Evolutionary conservation across 2,329 filamentous ascomycete genomes (phyloP).

Genomic region (Neoscytalidium dimidiatum): DNA sequence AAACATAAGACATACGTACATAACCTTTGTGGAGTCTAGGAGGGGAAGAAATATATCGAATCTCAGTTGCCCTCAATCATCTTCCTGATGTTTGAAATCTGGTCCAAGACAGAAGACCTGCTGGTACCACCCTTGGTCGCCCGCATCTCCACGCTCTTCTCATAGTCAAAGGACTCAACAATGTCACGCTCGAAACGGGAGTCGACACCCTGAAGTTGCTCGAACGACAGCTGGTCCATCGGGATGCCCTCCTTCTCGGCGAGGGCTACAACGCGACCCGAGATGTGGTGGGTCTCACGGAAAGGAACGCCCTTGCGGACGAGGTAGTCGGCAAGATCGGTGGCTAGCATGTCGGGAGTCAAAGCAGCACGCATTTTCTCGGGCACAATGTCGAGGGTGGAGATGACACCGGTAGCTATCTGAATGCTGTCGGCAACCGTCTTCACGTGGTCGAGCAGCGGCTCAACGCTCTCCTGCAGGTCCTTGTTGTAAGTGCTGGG

Average conservation of each 20-base stretch:
- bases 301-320: constrained; percentile 72
- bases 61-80: constrained; percentile 22
- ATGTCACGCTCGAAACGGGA: constrained; percentile 71
- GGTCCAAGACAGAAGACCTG: constrained; percentile 65
- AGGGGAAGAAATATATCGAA: background rate
- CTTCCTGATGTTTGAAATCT: constrained; percentile 58
- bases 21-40: background rate
- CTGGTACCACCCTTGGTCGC: constrained; percentile 78
- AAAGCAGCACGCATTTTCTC: constrained; percentile 79
- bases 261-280: constrained; percentile 70
- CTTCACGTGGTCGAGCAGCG: constrained; percentile 82
- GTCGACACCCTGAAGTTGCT: constrained; percentile 70
- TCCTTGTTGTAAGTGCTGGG: constrained; percentile 90
- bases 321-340: constrained; percentile 66
- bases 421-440: constrained; percentile 78
- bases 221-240: constrained; percentile 69
- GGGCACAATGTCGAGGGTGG: constrained; percentile 68
- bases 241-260: constrained; percentile 66
- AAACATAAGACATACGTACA: background rate
- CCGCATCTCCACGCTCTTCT: constrained; percentile 78
- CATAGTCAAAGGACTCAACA: constrained; percentile 72
- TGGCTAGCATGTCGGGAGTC: constrained; percentile 81
- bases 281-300: constrained; percentile 78
- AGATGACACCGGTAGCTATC: constrained; percentile 79
- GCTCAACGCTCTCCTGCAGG: constrained; percentile 83